Evolutionary conservation across 2,329 filamentous ascomycete species (phyloP), one percentile per base, ranked within the genome.

Genomic region (Neoscytalidium dimidiatum): DNA sequence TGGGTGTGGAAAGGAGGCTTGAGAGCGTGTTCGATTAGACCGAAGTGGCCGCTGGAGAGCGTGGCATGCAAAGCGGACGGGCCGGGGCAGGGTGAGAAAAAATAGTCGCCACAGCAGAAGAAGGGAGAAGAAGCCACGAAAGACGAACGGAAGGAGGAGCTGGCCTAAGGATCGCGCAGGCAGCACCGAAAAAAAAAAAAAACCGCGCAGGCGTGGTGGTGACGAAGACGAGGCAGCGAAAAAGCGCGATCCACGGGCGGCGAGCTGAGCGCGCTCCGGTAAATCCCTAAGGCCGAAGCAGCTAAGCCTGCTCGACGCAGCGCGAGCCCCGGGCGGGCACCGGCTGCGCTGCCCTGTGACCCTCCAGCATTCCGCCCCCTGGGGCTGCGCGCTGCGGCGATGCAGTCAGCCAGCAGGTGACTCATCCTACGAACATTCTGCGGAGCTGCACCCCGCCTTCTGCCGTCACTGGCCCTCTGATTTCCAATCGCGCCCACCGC

Each of bases 1-100:
- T 71, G 67, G 69, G 66, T 66, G 21, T 33, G 46, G 43, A 29
- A 21, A 29, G 28, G 11, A 23, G 19, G 41, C 13, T 29, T 49
- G 33, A 31, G 33, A 19, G 49, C 23, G 49, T 43, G 35, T 41
- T 31, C 19, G 31, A 44, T 38, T 43, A 60, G 38, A 60, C 17
- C 31, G 31, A 38, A 29, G 53, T 17, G 53, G 53, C 35, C 56
- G 41, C 6, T 21, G 56, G 28, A 35, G 17, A 35, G 28, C 33
- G 41, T 23, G 11, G 28, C 26, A 46, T 46, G 41, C 13, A 29
- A 11, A n/a, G 51, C 38, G 52, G 11, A 21, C 31, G 33, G 41
- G 26, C 19, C 8, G 56, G 56, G 56, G 41, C 38, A n/a, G 31
- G 53, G 38, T 19, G 23, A 19, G 28, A 60, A 46, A 46, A 46